phyloP scores from a whole-genome alignment of 768 basidiomycete species.

The Rhodotorula sphaerocarpa region DNA sequence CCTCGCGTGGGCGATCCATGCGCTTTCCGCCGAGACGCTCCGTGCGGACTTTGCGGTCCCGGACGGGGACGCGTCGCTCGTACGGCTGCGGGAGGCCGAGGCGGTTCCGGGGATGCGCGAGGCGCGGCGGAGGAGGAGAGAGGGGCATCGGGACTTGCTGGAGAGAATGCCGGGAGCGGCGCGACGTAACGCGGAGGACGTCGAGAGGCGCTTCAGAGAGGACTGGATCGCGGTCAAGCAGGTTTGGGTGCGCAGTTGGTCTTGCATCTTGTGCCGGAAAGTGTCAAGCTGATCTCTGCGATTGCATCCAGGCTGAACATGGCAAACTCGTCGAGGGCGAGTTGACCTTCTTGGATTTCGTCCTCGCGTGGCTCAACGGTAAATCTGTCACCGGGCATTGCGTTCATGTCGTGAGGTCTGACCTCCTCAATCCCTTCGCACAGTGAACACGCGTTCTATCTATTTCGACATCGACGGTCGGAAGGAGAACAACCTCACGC shows the following conservation, averaged over 20 bases:
- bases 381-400: no score
- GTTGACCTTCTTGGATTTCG: slow-evolving; percentile 49
- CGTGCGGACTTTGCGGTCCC: background rate
- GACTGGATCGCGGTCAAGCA: slow-evolving; percentile 51
- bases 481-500: slow-evolving; percentile 67
- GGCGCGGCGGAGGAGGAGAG: slow-evolving; percentile 4
- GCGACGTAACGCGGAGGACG: slow-evolving; percentile 45
- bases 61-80: slow-evolving; percentile 26
- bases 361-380: slow-evolving; percentile 95
- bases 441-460: slow-evolving; percentile 88
- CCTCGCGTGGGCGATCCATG: slow-evolving; percentile 55
- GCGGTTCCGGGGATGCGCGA: background rate
- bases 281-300: background rate
- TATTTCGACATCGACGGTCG: slow-evolving; percentile 56
- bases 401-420: no score
- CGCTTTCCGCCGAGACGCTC: slow-evolving; percentile 5
- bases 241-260: slow-evolving; percentile 36
- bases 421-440: background rate
- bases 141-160: slow-evolving; percentile 44
- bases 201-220: slow-evolving; percentile 50
- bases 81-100: slow-evolving; percentile 33
- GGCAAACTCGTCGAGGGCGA: slow-evolving; percentile 11
- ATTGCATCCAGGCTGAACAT: slow-evolving; percentile 11
- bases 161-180: slow-evolving; percentile 51
- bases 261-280: background rate